phyloP scores from a whole-genome alignment of 805 yeast species.

The Ogataea henricii region DNA sequence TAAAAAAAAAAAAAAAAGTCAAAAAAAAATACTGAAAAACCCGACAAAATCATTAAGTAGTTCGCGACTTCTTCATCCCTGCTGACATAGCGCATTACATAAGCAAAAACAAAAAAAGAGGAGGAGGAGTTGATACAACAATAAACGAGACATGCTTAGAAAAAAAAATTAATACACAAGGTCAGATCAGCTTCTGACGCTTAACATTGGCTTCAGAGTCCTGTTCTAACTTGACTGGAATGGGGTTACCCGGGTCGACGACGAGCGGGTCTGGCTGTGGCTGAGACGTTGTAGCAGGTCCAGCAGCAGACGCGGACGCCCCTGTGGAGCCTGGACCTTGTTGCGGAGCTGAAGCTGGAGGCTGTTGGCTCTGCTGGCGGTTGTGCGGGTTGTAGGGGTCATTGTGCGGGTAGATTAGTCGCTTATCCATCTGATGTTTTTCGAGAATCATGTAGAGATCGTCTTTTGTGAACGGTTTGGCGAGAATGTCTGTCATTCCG shows the following conservation, averaged over 20 bases:
- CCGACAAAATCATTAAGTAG: background rate
- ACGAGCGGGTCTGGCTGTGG: background rate
- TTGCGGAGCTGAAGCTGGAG: slow-evolving; percentile 1
- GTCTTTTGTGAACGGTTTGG: slow-evolving; percentile 90
- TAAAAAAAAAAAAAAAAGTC: background rate
- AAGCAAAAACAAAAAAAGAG: background rate
- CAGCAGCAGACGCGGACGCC: background rate
- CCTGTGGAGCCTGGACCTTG: slow-evolving; percentile 1
- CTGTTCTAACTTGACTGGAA: slow-evolving; percentile 2
- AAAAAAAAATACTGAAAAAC: background rate
- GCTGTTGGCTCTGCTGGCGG: slow-evolving; percentile 6
- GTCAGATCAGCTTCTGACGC: slow-evolving; percentile 8
- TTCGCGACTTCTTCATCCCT: background rate
- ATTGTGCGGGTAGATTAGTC: slow-evolving; percentile 27
- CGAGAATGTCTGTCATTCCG: slow-evolving; percentile 90
- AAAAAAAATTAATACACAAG: slow-evolving; percentile 1
- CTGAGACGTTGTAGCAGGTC: background rate
- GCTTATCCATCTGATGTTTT: slow-evolving; percentile 61
- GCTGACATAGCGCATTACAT: background rate
- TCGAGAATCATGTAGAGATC: slow-evolving; percentile 78
- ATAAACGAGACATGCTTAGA: slow-evolving; percentile 2
- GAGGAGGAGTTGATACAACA: background rate
- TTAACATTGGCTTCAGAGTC: slow-evolving; percentile 3
- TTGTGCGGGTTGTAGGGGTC: slow-evolving; percentile 25
- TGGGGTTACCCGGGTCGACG: background rate